These are phyloP conservation scores for Daldinia loculata DNA, from an alignment of 495 filamentous ascomycete genomes.

Conservation along the genomic window DNA sequence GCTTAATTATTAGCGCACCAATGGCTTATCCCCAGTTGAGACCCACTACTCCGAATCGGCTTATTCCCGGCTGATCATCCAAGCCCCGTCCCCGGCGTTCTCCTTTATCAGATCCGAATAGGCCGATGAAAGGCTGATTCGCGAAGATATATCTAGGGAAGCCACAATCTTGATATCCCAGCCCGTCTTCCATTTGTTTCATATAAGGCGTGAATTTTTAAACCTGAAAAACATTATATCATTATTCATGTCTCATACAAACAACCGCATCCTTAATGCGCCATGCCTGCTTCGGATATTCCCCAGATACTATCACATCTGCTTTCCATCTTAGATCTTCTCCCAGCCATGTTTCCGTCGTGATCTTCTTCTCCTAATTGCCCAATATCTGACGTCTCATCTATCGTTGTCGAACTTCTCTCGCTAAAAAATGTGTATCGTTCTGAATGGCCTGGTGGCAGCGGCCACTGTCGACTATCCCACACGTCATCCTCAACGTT, in stretches of 20 bases:
- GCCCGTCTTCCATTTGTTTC: no score
- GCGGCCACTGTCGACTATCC: conserved; percentile 35
- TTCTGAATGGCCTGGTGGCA: conserved; percentile 37
- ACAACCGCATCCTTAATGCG: background rate
- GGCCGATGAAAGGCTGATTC: background rate
- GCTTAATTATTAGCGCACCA: conserved; percentile 35
- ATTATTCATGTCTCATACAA: conserved; percentile 2
- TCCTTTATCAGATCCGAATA: conserved; percentile 26
- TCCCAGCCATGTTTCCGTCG: background rate
- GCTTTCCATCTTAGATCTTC: background rate
- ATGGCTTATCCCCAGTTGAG: background rate
- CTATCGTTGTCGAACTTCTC: conserved; percentile 22
- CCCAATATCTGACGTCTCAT: conserved; percentile 12
- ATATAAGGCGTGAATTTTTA: background rate
- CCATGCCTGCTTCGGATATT: conserved; percentile 16
- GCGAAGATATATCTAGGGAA: background rate
- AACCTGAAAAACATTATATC: background rate
- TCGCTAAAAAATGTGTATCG: conserved; percentile 40
- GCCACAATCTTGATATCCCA: no score
- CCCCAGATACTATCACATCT: conserved; percentile 31
- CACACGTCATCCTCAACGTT: conserved; percentile 16
- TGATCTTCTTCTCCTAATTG: background rate
- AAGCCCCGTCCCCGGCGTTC: conserved; percentile 5
- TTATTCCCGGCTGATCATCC: conserved; percentile 19
- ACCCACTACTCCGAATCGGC: conserved; percentile 14